Base-by-base conservation (phyloP, 1,284 basidiomycete species). In the Coniferiporia weirii region DNA sequence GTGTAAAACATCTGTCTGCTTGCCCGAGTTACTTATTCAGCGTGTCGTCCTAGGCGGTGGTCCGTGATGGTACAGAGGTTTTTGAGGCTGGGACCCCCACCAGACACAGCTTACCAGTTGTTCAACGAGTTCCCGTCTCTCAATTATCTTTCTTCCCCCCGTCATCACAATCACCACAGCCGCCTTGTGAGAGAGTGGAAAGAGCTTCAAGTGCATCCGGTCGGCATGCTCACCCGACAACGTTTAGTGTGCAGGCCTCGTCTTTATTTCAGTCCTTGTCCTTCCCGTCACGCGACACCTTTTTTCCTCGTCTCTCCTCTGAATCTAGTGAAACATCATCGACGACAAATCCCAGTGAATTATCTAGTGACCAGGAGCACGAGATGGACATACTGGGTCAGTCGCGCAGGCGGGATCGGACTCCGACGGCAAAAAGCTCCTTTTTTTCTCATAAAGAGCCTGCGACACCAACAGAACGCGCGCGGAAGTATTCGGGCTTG, bases 91-190 rank as follows among this genome's bases (percentile, higher is more conserved):
- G 49, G 54, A 49, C 48, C 52, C 38, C 38, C 34, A 13, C 54
- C 3, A 45, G 17, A 32, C 50, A 46, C 34, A 66, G 64, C 44
- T 54, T 64, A 13, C 68, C 71, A 47, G 72, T 75, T 6, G 72
- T 85, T 54, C 75, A 73, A 49, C 78, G 80, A 45, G 71, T 85
- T 45, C 82, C 84, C 49, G 69, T 72, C 2, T 79, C 79, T 1
- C 74, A 80, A 61, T 70, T 87, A 17, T 81, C 83, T 1, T 85
- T 81, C 69, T 85, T 85, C 61, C 85, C 85, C 19, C 81, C 83
- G 0, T 71, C 77, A 65, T 59, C 59, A 38, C 64, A 34, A 38
- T 62, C 55, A n/a, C 61, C 60, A 48, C 65, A 38, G 0, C 46
- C 54, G 15, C 50, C 49, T 52, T 62, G 47, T n/a, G 50, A 57